phyloP scores from a whole-genome alignment of 352 stramenopile genomes.

The Globisporangium spiculum region DNA sequence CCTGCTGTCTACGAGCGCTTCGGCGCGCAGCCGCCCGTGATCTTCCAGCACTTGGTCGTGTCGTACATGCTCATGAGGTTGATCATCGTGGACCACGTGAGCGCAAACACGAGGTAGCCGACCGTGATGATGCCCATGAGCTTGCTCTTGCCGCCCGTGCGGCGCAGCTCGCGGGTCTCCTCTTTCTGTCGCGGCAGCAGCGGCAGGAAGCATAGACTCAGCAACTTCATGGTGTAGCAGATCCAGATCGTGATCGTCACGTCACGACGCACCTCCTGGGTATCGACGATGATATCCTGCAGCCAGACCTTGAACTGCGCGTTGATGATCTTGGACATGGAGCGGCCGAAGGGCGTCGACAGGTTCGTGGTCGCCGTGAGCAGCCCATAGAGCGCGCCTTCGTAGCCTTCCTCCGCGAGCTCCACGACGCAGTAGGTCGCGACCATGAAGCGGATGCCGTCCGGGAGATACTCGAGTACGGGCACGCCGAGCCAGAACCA shows the following conservation, averaged over 20 bases:
- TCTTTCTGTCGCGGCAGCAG: constrained; percentile 44
- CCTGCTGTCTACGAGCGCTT: constrained; percentile 4
- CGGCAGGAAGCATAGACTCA: constrained; percentile 47
- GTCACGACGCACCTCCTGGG: constrained; percentile 41
- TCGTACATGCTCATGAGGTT: constrained; percentile 59
- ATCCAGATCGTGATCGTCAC: constrained; percentile 57
- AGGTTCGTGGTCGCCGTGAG: constrained; percentile 52
- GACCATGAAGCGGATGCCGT: constrained; percentile 52
- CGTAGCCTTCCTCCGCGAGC: constrained; percentile 46
- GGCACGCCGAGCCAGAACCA: constrained; percentile 65
- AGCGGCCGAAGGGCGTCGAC: constrained; percentile 38
- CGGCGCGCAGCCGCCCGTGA: constrained; percentile 55
- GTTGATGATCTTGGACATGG: constrained; percentile 58
- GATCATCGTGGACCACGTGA: constrained; percentile 43
- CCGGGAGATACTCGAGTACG: constrained; percentile 47
- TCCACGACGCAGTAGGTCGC: constrained; percentile 59
- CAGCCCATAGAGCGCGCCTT: constrained; percentile 54
- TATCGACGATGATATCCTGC: constrained; percentile 47
- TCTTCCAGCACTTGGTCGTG: constrained; percentile 57
- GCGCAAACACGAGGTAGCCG: constrained; percentile 29
- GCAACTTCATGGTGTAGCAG: constrained; percentile 50
- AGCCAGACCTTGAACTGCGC: constrained; percentile 48
- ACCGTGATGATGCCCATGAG: constrained; percentile 34
- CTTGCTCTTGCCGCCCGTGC: constrained; percentile 39
- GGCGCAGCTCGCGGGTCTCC: constrained; percentile 32